These are phyloP conservation scores for Waltergamsia citrina DNA, from an alignment of 2,329 filamentous ascomycete genomes.

Conservation along the genomic window DNA sequence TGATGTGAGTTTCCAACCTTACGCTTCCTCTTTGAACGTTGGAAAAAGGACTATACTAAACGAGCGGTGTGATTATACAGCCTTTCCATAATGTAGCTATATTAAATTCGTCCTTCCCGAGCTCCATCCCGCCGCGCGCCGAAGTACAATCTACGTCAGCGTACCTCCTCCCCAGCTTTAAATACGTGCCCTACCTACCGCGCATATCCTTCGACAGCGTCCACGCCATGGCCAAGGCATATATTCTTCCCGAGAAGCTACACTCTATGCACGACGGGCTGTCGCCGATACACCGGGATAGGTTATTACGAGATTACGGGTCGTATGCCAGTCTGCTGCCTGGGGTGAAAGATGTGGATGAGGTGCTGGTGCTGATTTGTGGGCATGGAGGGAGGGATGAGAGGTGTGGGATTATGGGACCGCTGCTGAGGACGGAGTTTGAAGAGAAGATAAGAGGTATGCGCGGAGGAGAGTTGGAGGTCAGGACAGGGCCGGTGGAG, in stretches of 20 bases:
- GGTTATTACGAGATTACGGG: conserved; percentile 37
- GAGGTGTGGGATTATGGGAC: conserved; percentile 74
- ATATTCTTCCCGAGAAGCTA: conserved; percentile 52
- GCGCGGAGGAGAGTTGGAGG: conserved; percentile 30
- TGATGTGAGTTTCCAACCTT: conserved; percentile 42
- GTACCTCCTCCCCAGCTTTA: conserved; percentile 76
- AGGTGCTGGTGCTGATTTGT: conserved; percentile 76
- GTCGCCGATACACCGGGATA: conserved; percentile 46
- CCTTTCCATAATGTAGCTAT: conserved; percentile 76
- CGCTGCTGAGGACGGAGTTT: conserved; percentile 64
- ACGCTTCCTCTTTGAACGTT: not conserved
- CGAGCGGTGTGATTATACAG: conserved; percentile 29
- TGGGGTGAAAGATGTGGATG: conserved; percentile 51
- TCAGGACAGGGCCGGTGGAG: conserved; percentile 36
- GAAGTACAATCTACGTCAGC: conserved; percentile 50
- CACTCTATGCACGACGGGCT: conserved; percentile 52
- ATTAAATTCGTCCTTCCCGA: conserved; percentile 65
- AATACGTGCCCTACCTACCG: conserved; percentile 65
- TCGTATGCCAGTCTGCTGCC: conserved; percentile 41
- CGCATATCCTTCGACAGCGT: conserved; percentile 47
- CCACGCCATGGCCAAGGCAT: conserved; percentile 52
- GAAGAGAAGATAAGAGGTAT: conserved; percentile 43
- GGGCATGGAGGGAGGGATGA: conserved; percentile 75
- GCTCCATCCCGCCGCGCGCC: conserved; percentile 34
- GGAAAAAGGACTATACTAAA: not conserved